phyloP scores from a whole-genome alignment of 495 filamentous ascomycete genomes.

The Cercophora sp. region DNA sequence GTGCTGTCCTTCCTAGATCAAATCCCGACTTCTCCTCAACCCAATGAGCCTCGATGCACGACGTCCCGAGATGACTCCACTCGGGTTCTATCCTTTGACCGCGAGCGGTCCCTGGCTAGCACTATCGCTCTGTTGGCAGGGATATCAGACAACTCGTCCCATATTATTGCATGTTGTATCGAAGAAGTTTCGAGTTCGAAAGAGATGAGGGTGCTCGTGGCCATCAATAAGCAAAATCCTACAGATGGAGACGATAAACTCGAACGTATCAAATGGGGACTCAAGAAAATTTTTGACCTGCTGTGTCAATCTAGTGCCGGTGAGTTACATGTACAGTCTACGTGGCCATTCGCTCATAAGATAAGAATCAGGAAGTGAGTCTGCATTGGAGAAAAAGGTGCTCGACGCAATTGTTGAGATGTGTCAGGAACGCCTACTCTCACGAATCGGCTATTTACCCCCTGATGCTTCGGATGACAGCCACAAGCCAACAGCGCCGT shows the following conservation, averaged over 20 bases:
- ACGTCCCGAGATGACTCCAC: too few species aligned
- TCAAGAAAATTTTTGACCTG: constrained; percentile 27
- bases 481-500: too few species aligned
- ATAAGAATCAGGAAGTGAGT: constrained; percentile 2
- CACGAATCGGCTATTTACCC: constrained; percentile 15
- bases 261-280: constrained; percentile 23
- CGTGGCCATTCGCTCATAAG: not conserved
- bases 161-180: constrained; percentile 37
- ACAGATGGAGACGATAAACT: constrained; percentile 15
- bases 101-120: constrained; percentile 27
- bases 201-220: constrained; percentile 32
- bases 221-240: constrained; percentile 29
- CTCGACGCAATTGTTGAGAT: constrained; percentile 33
- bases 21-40: not conserved
- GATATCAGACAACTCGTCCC: constrained; percentile 26
- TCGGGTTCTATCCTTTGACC: constrained; percentile 26
- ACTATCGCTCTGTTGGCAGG: constrained; percentile 39
- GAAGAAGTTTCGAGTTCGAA: constrained; percentile 24
- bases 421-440: constrained; percentile 33
- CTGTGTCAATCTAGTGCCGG: constrained; percentile 19
- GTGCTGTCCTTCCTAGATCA: constrained; percentile 25
- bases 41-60: too few species aligned
- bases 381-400: constrained; percentile 21
- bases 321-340: not conserved
- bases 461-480: too few species aligned